Evolutionary conservation across 148 eudicot genomes (phyloP).

Genomic region (Rhododendron ovatum): DNA sequence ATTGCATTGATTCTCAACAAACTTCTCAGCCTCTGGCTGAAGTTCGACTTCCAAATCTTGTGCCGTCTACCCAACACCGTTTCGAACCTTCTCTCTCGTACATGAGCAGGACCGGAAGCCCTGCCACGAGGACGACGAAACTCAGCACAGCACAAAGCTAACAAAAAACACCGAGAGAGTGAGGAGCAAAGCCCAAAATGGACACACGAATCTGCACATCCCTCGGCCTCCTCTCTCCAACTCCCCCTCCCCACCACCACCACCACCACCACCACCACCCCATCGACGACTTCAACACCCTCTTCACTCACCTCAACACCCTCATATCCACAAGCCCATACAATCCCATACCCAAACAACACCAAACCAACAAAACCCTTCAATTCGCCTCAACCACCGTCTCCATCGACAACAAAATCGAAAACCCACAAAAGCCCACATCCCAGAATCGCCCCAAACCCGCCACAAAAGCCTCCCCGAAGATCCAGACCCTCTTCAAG

Average conservation of each 20-base stretch:
- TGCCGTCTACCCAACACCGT: neutral
- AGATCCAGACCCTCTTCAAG: constrained; percentile 28
- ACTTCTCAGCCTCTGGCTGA: neutral
- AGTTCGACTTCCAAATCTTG: neutral
- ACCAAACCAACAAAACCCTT: constrained; percentile 9
- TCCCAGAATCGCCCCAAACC: constrained; percentile 48
- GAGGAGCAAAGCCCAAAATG: constrained; percentile 13
- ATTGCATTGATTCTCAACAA: too few relatives aligned
- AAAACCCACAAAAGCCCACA: constrained; percentile 31
- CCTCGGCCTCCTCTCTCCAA: constrained; percentile 29
- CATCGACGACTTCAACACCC: constrained; percentile 36
- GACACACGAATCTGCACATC: constrained; percentile 31
- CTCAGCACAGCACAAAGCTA: neutral
- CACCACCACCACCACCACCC: constrained; percentile 12
- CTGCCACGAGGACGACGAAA: neutral
- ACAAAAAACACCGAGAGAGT: neutral
- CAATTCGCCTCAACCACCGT: constrained; percentile 59
- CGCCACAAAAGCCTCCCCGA: constrained; percentile 23
- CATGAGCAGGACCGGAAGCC: neutral
- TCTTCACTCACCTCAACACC: constrained; percentile 55
- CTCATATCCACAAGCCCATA: constrained; percentile 33
- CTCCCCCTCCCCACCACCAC: neutral
- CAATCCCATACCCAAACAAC: neutral
- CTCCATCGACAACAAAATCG: constrained; percentile 30
- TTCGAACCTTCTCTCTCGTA: neutral